Conservation (phyloP, 2,329 filamentous ascomycete genomes). For the Trichoderma breve region DNA sequence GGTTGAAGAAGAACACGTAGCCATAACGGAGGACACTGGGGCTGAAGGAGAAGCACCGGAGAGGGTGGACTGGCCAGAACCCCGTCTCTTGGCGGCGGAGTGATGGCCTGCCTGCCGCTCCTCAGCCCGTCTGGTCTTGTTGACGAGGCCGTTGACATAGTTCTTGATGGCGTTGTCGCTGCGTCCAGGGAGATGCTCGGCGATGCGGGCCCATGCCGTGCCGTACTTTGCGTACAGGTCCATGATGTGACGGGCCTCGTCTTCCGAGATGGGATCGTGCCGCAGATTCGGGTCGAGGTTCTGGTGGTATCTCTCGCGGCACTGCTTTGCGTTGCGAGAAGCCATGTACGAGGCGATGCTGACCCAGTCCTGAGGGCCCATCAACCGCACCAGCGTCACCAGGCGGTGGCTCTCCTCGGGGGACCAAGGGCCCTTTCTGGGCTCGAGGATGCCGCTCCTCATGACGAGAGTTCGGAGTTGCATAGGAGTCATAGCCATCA, state of each 20-base stretch:
- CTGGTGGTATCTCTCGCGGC: conserved; percentile 89
- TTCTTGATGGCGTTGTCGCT: conserved; percentile 98
- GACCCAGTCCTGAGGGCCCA: conserved; percentile 87
- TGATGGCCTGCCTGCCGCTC: background rate
- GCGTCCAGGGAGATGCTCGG: conserved; percentile 73
- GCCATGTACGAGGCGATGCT: conserved; percentile 73
- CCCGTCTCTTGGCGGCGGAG: background rate
- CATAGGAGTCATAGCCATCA: background rate
- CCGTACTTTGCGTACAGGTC: conserved; percentile 78
- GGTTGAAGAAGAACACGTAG: background rate
- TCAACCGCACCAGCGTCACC: conserved; percentile 65
- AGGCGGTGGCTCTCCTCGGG: conserved; percentile 71
- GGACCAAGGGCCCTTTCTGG: conserved; percentile 74
- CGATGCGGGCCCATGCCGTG: conserved; percentile 83
- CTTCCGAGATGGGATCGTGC: conserved; percentile 68
- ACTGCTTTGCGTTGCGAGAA: conserved; percentile 87
- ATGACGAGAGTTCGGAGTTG: background rate
- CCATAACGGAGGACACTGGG: background rate
- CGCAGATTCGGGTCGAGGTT: conserved; percentile 79
- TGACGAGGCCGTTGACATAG: conserved; percentile 59
- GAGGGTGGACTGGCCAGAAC: background rate
- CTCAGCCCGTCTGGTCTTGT: conserved; percentile 4
- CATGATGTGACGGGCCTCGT: conserved; percentile 73
- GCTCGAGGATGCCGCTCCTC: background rate
- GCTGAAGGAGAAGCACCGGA: background rate